These are phyloP conservation scores for Periconia digitata DNA, from an alignment of 2,329 filamentous ascomycete species.

Conservation along the genomic window DNA sequence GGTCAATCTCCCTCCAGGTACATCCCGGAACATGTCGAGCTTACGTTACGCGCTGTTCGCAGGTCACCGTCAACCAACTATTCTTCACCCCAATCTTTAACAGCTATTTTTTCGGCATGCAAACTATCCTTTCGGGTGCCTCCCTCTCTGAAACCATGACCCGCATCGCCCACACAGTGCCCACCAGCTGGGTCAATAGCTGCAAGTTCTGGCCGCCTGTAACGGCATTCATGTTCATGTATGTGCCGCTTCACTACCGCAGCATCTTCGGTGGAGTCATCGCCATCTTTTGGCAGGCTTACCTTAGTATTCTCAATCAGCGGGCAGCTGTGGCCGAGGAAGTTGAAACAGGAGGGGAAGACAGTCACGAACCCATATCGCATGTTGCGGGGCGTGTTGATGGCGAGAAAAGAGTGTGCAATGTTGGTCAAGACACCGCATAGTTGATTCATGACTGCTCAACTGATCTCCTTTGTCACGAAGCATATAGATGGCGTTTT, in stretches of 20 bases:
- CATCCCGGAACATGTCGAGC: background rate
- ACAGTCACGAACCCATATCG: background rate
- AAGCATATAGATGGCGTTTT: slow-evolving; percentile 16
- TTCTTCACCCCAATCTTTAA: slow-evolving; percentile 72
- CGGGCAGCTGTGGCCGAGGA: slow-evolving; percentile 63
- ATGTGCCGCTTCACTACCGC: slow-evolving; percentile 75
- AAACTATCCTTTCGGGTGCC: slow-evolving; percentile 59
- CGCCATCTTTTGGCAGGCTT: slow-evolving; percentile 90
- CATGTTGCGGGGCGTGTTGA: background rate
- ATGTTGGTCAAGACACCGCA: slow-evolving; percentile 16
- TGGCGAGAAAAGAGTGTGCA: background rate
- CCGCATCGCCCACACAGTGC: slow-evolving; percentile 74
- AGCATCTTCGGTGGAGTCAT: slow-evolving; percentile 75
- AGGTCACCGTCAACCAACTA: slow-evolving; percentile 74
- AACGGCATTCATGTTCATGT: slow-evolving; percentile 85
- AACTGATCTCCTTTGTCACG: slow-evolving; percentile 14
- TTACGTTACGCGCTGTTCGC: background rate
- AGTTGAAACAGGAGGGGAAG: slow-evolving; percentile 11
- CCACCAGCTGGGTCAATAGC: slow-evolving; percentile 73
- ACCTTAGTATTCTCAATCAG: slow-evolving; percentile 78
- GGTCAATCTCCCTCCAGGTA: background rate
- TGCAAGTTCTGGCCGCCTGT: slow-evolving; percentile 88
- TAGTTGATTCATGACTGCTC: slow-evolving; percentile 3
- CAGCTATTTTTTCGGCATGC: slow-evolving; percentile 56
- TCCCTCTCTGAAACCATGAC: slow-evolving; percentile 65